Evolutionary conservation across 805 yeast species (phyloP), one percentile per base, ranked within the genome.

Genomic region (Zygotorulaspora florentina): DNA sequence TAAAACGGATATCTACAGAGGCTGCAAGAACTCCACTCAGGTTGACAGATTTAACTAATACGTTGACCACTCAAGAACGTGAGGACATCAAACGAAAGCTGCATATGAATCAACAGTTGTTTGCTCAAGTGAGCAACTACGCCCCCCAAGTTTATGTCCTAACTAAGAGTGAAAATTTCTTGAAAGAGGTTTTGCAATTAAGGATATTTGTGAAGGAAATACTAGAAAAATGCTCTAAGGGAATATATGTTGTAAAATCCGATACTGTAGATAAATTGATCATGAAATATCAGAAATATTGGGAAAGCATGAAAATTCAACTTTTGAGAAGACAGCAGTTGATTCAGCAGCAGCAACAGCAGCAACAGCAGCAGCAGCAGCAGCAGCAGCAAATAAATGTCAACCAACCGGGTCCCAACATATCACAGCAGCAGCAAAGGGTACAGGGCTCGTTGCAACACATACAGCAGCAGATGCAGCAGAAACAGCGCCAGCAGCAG

Each of bases 191-290:
- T 48, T 74, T 89, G 48, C 90, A 85, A 60, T 79, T 86, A 73
- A 82, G 87, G 65, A 75, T 80, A 49, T 83, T 87, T 83, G 80
- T 87, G 36, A 83, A 80, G 57, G 85, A 83, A 59, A 85, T 87
- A 49, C 67, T 83, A 54, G 93, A 87, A 42, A 81, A 77, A 38
- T 70, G 87, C 53, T 76, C 81, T 47, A 73, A 79, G 51, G 83
- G 83, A 3, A 70, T 75, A 17, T 87, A 76, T 58, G 76, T 81
- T 51, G 90, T 90, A 1, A 78, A 80, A n/a, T 84, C 85, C 12
- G 87, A 81, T 39, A 72, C 86, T 34, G 69, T 87, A 42, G 86
- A 80, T 36, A 83, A 81, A 64, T 75, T 88, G 45, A 80, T 83
- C 50, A 68, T 73, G 39, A 95, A 88, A 56, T 81, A 86, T 46